phyloP scores from a whole-genome alignment of 73 alveolate species.

The Paramecium pentaurelia region DNA sequence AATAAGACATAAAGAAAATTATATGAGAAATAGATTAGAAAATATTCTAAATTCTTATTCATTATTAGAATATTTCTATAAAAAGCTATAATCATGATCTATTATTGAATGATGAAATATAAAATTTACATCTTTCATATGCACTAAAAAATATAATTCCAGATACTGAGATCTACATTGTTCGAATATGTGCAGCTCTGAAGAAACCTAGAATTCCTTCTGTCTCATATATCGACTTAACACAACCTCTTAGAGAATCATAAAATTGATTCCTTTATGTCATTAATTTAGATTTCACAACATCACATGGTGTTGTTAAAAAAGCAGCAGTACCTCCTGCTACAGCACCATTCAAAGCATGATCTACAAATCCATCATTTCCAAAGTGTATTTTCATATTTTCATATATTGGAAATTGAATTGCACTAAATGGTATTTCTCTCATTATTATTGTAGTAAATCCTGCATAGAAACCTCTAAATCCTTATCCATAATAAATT shows the following conservation, averaged over 20 bases:
- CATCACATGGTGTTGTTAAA: conserved; percentile 64
- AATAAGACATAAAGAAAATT: background rate
- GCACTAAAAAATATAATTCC: conserved; percentile 55
- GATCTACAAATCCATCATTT: conserved; percentile 42
- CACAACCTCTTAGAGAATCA: conserved; percentile 7
- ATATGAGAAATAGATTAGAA: conserved; percentile 31
- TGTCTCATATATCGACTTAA: background rate
- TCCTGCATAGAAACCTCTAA: conserved; percentile 79
- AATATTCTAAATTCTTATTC: conserved; percentile 2
- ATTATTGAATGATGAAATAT: background rate
- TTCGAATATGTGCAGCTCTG: conserved; percentile 51
- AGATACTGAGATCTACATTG: conserved; percentile 10
- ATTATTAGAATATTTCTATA: background rate
- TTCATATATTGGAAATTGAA: conserved; percentile 82
- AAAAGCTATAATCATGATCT: background rate
- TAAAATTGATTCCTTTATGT: conserved; percentile 44
- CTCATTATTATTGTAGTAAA: conserved; percentile 67
- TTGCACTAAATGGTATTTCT: conserved; percentile 79
- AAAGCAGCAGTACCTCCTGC: conserved; percentile 64
- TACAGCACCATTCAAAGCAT: conserved; percentile 50
- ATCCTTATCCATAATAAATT: conserved; percentile 59
- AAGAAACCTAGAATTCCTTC: conserved; percentile 47
- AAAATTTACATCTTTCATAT: conserved; percentile 20
- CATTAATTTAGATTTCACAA: conserved; percentile 56
- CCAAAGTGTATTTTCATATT: conserved; percentile 49